A percentile compares a stretch with the other conserved stretches of the same genome.
phyloP scores from a whole-genome alignment of 306 rosid species.

The Malus sylvestris region DNA sequence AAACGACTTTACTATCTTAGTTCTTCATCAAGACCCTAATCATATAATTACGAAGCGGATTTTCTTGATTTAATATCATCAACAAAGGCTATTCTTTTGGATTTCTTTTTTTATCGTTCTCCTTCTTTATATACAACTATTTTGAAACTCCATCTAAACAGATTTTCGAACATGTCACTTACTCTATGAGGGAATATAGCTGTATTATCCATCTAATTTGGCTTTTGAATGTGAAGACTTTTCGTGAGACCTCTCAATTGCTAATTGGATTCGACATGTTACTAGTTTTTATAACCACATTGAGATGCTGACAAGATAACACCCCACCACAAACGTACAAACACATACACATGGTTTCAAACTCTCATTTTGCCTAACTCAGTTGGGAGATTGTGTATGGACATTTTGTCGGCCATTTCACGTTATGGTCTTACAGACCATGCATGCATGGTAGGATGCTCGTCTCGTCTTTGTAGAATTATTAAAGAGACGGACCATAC shows the following conservation, averaged over 20 bases:
- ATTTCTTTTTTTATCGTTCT: too few relatives aligned
- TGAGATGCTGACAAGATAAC: background rate
- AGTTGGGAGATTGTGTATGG: background rate
- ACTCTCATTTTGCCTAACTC: conserved; percentile 5
- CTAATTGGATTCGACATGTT: background rate
- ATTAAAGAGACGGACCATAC: too few relatives aligned
- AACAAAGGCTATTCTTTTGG: too few relatives aligned
- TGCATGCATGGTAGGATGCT: background rate
- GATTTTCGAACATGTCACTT: background rate
- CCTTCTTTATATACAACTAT: too few relatives aligned
- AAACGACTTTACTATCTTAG: background rate
- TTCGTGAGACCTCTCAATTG: background rate
- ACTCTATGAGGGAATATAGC: background rate
- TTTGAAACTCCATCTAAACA: background rate
- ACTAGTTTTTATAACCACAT: background rate
- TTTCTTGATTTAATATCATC: too few relatives aligned
- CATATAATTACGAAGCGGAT: too few relatives aligned
- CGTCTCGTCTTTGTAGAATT: background rate
- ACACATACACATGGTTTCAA: background rate
- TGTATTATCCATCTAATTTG: background rate
- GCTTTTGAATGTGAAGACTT: background rate
- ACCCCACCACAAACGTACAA: background rate
- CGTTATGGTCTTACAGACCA: background rate
- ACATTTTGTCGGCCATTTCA: background rate
- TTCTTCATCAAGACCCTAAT: too few relatives aligned